Percentiles rank a stretch among this genome's conserved stretches.
Conservation (phyloP, 345 rosid species). For the Zanthoxylum bungeanum region DNA sequence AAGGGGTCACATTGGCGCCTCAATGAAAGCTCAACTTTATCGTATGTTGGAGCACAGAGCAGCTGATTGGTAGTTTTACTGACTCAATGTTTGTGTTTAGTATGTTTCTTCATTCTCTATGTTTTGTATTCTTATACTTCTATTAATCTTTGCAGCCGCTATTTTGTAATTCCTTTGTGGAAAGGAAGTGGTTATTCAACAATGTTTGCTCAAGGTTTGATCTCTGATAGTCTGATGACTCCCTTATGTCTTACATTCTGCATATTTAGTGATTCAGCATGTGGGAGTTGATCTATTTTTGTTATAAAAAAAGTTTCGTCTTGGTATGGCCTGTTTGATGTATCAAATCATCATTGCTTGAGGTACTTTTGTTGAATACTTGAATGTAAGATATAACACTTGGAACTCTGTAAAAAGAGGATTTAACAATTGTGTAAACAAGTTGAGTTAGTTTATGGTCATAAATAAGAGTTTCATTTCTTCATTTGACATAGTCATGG, state of each 20-base stretch:
- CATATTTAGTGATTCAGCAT: neutral
- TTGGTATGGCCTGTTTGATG: neutral
- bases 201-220: conserved; percentile 85
- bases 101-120: neutral
- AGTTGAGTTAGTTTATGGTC: neutral
- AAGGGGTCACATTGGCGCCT: conserved; percentile 77
- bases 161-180: conserved; percentile 90
- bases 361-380: neutral
- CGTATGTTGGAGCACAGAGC: conserved; percentile 75
- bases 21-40: conserved; percentile 75
- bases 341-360: neutral
- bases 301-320: neutral
- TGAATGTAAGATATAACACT: neutral
- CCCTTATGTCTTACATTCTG: neutral
- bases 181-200: conserved; percentile 88
- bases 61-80: conserved; percentile 65
- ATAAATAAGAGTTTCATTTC: neutral
- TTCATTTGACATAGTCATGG: neutral
- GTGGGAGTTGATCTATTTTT: conserved; percentile 4
- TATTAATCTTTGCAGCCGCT: too few species aligned
- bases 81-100: too few species aligned
- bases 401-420: neutral
- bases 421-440: neutral
- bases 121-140: too few species aligned
- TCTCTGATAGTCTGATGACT: conserved; percentile 13